Base-by-base conservation (phyloP, 768 basidiomycete species). In the Rhizopogon rudus region DNA sequence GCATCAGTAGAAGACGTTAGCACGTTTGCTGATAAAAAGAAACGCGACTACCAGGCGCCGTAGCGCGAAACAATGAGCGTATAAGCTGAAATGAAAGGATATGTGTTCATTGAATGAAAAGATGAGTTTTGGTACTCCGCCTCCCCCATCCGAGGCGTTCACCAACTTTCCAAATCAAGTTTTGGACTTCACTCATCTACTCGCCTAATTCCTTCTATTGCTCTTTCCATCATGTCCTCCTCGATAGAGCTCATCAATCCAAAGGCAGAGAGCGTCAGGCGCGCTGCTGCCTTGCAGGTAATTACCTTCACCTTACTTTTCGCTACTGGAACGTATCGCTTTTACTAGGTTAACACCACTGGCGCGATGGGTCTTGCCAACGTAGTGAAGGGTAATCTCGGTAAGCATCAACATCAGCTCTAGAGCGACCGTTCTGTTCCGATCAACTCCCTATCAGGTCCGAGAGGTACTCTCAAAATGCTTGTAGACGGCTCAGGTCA, bases 391-490 rank as follows among this genome's bases (percentile, higher is more conserved):
- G 85, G 90, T 67, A 98, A 99, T 76, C 80, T 99, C 60, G 95
- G 96, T 96, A 72, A 71, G 62, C 64, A 74, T 71, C 55, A 58
- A 51, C 54, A 53, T 59, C 54, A 48, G 53, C 57, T 57, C 56
- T 57, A 50, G 37, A 51, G 53, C 48, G 42, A 49, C 53, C 50
- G 43, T 46, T 58, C 45, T 37, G 48, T 49, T 49, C 48, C 48
- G 70, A 72, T 71, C 67, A 57, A 59, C 56, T 50, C 49, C 61
- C 42, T 40, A 51, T 50, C 60, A 96, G 95, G 96, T 44, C 97
- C 97, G 17, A 79, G 96, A 73, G 97, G 97, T 56, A 98, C 97
- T 0, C 81, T 98, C 62, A 99, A 99, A 79, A 98, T 99, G 96
- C 86, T 99, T 51, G 97, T 99, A 42, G 97, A 98, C 72, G 97